Evolutionary conservation across 768 basidiomycete genomes (phyloP).

Genomic region (Leccinum variicolor): DNA sequence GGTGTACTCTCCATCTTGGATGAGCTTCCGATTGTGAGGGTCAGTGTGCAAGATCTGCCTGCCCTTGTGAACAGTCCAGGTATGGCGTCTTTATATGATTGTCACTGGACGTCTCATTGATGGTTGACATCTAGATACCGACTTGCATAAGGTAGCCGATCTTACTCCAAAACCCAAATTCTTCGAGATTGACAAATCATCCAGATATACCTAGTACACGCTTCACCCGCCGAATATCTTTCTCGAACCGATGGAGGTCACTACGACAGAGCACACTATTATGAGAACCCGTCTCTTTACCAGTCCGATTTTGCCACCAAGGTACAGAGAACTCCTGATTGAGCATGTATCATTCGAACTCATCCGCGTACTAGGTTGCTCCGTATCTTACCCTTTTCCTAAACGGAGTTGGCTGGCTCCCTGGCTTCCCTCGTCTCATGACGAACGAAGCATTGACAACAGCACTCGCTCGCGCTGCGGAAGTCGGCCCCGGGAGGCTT

Average conservation of each 20-base stretch:
- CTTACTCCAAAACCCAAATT: neutral
- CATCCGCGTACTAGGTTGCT: conserved; percentile 53
- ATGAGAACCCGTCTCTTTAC: conserved; percentile 63
- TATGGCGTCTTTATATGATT: conserved; percentile 24
- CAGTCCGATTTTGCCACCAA: conserved; percentile 63
- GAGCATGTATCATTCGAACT: neutral
- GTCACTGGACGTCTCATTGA: conserved; percentile 1
- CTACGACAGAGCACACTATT: conserved; percentile 71
- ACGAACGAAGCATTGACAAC: conserved; percentile 55
- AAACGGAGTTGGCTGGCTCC: conserved; percentile 85
- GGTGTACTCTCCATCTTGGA: conserved; percentile 71
- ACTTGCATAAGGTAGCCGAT: conserved; percentile 50
- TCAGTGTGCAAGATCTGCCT: conserved; percentile 56
- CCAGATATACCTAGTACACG: conserved; percentile 77
- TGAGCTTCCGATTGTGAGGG: conserved; percentile 63
- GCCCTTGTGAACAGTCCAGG: conserved; percentile 51
- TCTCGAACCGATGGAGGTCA: conserved; percentile 48
- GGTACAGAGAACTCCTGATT: conserved; percentile 36
- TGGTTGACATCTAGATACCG: conserved; percentile 39
- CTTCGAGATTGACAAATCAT: neutral
- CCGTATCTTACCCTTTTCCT: conserved; percentile 83
- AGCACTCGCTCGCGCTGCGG: conserved; percentile 47
- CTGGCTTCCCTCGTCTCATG: conserved; percentile 76
- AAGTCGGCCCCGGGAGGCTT: conserved; percentile 54
- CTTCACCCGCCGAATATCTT: conserved; percentile 67